Conservation (phyloP, 768 basidiomycete species). For the Termitomyces sp. region DNA sequence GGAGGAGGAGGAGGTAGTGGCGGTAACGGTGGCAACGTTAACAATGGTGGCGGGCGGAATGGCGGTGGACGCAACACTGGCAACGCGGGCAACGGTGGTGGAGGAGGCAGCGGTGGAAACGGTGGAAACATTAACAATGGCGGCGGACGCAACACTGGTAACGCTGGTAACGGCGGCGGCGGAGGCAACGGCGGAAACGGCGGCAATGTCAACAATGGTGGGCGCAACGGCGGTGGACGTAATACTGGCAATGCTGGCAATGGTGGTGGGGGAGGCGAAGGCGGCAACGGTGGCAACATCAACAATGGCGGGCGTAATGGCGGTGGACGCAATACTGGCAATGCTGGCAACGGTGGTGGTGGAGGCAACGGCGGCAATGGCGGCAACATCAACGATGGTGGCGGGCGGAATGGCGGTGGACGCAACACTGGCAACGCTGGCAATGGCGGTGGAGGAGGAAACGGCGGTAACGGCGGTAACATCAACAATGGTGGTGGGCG, state of each 20-base stretch:
- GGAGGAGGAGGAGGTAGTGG: slow-evolving; percentile 4
- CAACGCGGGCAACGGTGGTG: slow-evolving; percentile 5
- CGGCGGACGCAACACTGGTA: neutral
- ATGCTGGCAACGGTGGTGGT: slow-evolving; percentile 5
- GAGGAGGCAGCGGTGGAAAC: slow-evolving; percentile 3
- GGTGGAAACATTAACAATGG: slow-evolving; percentile 5
- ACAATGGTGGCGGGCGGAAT: neutral
- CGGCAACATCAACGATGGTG: slow-evolving; percentile 3
- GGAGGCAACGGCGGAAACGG: slow-evolving; percentile 3
- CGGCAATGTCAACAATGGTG: slow-evolving; percentile 2
- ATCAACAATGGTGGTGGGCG: neutral
- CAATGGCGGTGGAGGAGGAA: neutral
- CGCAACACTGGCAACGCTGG: neutral
- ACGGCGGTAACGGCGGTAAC: slow-evolving; percentile 4
- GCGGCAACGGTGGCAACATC: neutral
- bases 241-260: slow-evolving; percentile 7
- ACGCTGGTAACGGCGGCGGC: slow-evolving; percentile 5
- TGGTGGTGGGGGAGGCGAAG: neutral
- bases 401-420: neutral
- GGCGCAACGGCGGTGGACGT: neutral
- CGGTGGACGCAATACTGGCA: slow-evolving; percentile 1
- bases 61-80: neutral
- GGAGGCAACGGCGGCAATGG: slow-evolving; percentile 1
- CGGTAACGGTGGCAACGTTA: neutral
- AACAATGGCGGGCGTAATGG: neutral